Evolutionary conservation across 1,284 basidiomycete genomes (phyloP).

Genomic region (Mycena citricolor): DNA sequence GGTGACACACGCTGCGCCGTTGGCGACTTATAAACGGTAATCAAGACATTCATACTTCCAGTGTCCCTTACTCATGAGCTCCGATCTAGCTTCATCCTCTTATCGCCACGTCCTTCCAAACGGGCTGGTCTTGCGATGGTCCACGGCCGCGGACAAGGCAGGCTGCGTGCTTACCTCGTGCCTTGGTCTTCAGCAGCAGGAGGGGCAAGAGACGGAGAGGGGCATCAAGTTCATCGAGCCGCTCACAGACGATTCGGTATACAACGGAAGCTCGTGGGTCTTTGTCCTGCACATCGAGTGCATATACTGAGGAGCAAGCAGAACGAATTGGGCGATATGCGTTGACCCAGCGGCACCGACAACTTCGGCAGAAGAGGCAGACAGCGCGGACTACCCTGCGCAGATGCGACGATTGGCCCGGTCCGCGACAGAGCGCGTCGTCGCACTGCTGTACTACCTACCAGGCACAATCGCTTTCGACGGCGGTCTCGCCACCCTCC

Average conservation of each 20-base stretch:
- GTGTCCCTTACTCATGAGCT: too few species aligned
- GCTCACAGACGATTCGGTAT: constrained; percentile 2
- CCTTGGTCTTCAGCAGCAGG: not conserved
- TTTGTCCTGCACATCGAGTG: not conserved
- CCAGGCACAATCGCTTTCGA: constrained; percentile 4
- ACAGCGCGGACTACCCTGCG: not conserved
- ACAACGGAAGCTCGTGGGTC: constrained; percentile 12
- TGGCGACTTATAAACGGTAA: too few species aligned
- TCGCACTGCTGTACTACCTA: constrained; percentile 7
- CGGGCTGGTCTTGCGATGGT: constrained; percentile 7
- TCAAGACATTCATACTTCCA: too few species aligned
- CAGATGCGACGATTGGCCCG: not conserved
- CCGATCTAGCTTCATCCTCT: too few species aligned
- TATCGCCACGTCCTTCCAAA: too few species aligned
- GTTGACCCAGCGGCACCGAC: not conserved
- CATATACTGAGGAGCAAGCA: constrained; percentile 2
- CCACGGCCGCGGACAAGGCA: constrained; percentile 8
- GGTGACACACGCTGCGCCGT: too few species aligned
- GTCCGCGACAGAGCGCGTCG: not conserved
- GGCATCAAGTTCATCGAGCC: not conserved
- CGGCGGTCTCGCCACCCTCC: not conserved
- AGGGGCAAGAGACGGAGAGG: constrained; percentile 8
- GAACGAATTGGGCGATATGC: constrained; percentile 3
- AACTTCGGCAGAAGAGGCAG: not conserved
- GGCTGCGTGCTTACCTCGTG: constrained; percentile 2